Percentiles rank a stretch among this genome's conserved stretches.
phyloP scores from a whole-genome alignment of 2,329 filamentous ascomycete species.

The Alternaria metachromatica region DNA sequence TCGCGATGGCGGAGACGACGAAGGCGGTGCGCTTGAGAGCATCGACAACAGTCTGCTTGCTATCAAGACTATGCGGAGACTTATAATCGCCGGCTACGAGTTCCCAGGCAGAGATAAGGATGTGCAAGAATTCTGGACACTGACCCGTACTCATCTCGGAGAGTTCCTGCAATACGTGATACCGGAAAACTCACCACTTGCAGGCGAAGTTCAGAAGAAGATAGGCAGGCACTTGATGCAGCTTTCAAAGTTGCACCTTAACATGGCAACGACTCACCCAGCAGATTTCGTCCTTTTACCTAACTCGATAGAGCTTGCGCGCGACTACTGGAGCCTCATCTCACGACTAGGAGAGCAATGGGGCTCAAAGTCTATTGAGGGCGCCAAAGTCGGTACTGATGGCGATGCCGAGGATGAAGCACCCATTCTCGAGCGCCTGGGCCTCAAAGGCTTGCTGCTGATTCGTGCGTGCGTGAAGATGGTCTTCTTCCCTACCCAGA shows the following conservation, averaged over 20 bases:
- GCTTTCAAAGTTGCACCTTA: constrained; percentile 87
- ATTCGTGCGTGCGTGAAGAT: constrained; percentile 84
- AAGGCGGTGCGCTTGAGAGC: constrained; percentile 64
- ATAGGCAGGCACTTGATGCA: constrained; percentile 89
- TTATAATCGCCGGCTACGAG: constrained; percentile 83
- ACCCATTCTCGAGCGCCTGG: constrained; percentile 76
- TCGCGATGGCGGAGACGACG: constrained; percentile 63
- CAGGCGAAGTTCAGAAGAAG: constrained; percentile 60
- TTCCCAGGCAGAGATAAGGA: constrained; percentile 79
- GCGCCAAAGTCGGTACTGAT: constrained; percentile 54
- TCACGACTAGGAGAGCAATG: constrained; percentile 78
- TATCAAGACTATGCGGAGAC: constrained; percentile 79
- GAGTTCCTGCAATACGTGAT: constrained; percentile 72
- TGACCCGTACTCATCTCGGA: constrained; percentile 78
- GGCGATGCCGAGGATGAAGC: constrained; percentile 57
- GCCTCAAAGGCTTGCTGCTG: constrained; percentile 81
- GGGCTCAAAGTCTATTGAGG: constrained; percentile 57
- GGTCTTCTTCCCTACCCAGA: constrained; percentile 79
- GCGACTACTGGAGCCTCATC: constrained; percentile 85
- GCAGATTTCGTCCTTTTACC: constrained; percentile 84
- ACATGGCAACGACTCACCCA: constrained; percentile 81
- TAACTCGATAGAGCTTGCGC: constrained; percentile 76
- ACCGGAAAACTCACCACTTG: constrained; percentile 61
- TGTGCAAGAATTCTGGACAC: constrained; percentile 79
- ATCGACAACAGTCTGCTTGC: constrained; percentile 80